A percentile compares a stretch with the other conserved stretches of the same genome.
These are phyloP conservation scores for Cercospora janseana DNA, from an alignment of 2,329 filamentous ascomycete genomes.

Conservation along the genomic window DNA sequence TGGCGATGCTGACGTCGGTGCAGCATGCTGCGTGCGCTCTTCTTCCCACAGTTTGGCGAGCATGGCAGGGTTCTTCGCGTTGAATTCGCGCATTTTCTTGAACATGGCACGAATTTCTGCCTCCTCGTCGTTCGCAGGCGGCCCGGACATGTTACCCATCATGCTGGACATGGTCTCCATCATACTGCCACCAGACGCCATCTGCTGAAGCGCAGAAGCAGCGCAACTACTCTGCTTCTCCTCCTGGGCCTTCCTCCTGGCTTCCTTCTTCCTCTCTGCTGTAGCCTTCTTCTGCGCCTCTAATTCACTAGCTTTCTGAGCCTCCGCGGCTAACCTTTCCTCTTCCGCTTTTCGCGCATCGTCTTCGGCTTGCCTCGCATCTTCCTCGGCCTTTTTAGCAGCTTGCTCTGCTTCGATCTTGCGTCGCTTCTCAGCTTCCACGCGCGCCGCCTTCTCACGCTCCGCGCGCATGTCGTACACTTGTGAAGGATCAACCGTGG, in stretches of 20 bases:
- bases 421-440: slow-evolving; percentile 34
- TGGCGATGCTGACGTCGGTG: slow-evolving; percentile 15
- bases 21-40: slow-evolving; percentile 41
- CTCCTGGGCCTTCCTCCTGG: slow-evolving; percentile 33
- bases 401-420: slow-evolving; percentile 35
- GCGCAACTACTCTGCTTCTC: slow-evolving; percentile 35
- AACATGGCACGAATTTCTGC: slow-evolving; percentile 55
- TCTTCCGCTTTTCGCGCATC: slow-evolving; percentile 32
- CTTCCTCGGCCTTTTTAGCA: slow-evolving; percentile 38
- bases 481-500: slow-evolving; percentile 53
- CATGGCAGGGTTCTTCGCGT: slow-evolving; percentile 54
- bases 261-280: slow-evolving; percentile 31
- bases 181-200: slow-evolving; percentile 17
- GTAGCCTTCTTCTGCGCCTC: slow-evolving; percentile 31
- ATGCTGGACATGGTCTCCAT: slow-evolving; percentile 22
- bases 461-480: slow-evolving; percentile 56
- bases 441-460: slow-evolving; percentile 44
- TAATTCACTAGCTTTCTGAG: slow-evolving; percentile 24
- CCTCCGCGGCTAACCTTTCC: slow-evolving; percentile 28
- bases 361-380: slow-evolving; percentile 34
- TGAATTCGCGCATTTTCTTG: slow-evolving; percentile 58
- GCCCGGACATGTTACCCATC: slow-evolving; percentile 24
- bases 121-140: slow-evolving; percentile 44
- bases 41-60: slow-evolving; percentile 58
- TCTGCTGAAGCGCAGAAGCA: slow-evolving; percentile 31